These are phyloP conservation scores for Zizania latifolia DNA, from an alignment of 176 grass and related monocot genomes.

Conservation along the genomic window DNA sequence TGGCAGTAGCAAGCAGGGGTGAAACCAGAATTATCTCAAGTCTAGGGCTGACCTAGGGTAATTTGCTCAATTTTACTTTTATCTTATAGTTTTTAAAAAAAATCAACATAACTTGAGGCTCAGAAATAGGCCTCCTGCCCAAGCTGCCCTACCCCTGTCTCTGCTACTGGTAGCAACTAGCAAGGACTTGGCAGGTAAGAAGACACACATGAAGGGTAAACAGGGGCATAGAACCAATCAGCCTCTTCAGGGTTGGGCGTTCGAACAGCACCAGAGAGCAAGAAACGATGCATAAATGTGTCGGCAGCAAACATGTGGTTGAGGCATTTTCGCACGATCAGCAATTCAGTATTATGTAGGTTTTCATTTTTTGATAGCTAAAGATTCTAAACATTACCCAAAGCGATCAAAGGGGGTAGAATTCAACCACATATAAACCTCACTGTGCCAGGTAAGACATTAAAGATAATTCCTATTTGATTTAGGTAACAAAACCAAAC, in stretches of 20 bases:
- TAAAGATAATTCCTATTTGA: conserved; percentile 1
- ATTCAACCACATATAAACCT: background rate
- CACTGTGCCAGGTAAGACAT: background rate
- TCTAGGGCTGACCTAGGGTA: too few species aligned
- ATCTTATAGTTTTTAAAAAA: too few species aligned
- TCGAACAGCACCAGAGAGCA: conserved; percentile 65
- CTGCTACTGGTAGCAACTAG: too few species aligned
- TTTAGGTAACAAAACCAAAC: conserved; percentile 8
- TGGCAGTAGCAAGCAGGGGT: too few species aligned
- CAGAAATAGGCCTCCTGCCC: too few species aligned
- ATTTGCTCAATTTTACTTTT: background rate
- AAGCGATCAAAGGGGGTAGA: background rate
- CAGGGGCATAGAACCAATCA: conserved; percentile 78
- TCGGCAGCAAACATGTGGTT: conserved; percentile 86
- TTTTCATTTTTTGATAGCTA: too few species aligned
- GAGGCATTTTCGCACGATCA: too few species aligned
- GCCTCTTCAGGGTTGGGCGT: conserved; percentile 74
- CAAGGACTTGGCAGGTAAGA: background rate
- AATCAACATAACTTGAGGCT: too few species aligned
- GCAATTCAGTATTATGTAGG: too few species aligned
- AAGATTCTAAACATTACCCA: background rate
- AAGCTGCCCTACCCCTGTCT: too few species aligned
- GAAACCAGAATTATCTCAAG: too few species aligned
- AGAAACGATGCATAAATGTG: conserved; percentile 83
- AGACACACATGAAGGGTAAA: conserved; percentile 64